Percentiles rank a stretch among this genome's conserved stretches.
These are phyloP conservation scores for Scedosporium boydii DNA, from an alignment of 2,329 filamentous ascomycete species.

Conservation along the genomic window DNA sequence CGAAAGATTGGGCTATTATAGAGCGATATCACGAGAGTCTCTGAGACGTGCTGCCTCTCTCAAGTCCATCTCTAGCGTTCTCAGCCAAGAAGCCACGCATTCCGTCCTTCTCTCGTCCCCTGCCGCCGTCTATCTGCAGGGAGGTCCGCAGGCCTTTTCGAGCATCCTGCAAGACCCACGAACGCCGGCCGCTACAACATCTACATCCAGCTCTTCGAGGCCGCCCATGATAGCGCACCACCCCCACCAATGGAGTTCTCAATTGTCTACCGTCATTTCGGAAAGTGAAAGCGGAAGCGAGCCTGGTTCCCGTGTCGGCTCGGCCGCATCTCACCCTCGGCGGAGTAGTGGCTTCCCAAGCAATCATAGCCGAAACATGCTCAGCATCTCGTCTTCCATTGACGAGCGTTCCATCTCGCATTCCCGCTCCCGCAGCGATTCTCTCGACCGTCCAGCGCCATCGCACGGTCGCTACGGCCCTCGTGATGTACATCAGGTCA, in stretches of 20 bases:
- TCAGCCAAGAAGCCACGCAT: conserved; percentile 37
- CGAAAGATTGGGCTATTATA: conserved; percentile 39
- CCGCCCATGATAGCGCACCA: conserved; percentile 34
- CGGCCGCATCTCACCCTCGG: conserved; percentile 27
- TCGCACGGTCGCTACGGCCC: conserved; percentile 28
- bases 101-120: conserved; percentile 25
- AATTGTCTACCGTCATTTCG: conserved; percentile 54
- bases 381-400: conserved; percentile 48
- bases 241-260: conserved; percentile 53
- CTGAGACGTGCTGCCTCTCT: conserved; percentile 39
- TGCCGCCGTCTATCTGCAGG: conserved; percentile 27
- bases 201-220: background rate
- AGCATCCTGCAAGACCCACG: conserved; percentile 9
- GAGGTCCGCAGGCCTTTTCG: conserved; percentile 19
- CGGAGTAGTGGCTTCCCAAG: conserved; percentile 40
- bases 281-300: conserved; percentile 48
- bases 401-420: conserved; percentile 30
- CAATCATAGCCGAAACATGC: conserved; percentile 43
- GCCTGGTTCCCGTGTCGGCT: conserved; percentile 35
- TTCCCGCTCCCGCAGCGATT: conserved; percentile 31
- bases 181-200: background rate
- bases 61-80: conserved; percentile 45
- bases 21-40: conserved; percentile 42
- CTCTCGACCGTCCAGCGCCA: conserved; percentile 39
- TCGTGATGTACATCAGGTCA: conserved; percentile 31